Base-by-base conservation (phyloP, 371 early-diverging fungal species). In the Mortierella sp. region DNA sequence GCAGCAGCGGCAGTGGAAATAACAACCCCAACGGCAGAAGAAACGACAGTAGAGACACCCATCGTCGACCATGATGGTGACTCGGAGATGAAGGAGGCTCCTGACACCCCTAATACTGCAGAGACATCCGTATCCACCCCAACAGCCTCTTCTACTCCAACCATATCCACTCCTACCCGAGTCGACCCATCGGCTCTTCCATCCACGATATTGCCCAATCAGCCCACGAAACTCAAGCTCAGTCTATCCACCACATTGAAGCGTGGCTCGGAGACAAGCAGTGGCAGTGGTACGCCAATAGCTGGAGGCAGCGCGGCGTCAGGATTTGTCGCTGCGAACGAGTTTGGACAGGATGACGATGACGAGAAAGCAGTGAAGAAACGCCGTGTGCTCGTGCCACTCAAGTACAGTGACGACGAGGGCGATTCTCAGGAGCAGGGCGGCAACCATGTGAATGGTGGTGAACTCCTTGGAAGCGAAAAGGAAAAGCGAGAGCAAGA, bases 311-410 rank as follows among this genome's bases (percentile, higher is more conserved):
- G 62, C 5, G 50, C 27, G 47, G 63, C 61, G 38, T 57, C 71
- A 12, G 43, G 71, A 26, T 60, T 74, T 46, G 49, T 78, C 28
- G 78, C 84, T 0, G 74, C 83, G 42, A 72, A 65, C 42, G 86
- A 82, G 41, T 81, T 80, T 49, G 86, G 82, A 3, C 82, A 79
- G 16, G 86, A 85, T 50, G 86, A 87, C 14, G 79, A 69, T n/a
- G 89, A 87, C 0, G 89, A 87, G 7, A 87, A 87, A 34, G 86
- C 85, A 41, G 83, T 81, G 26, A 81, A 67, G 58, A 82, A 83
- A 64, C 85, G 85, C 50, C 84, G 87, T n/a, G 83, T 84, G 13
- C 80, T 90, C 10, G 84, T 89, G 21, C 90, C 89, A 3, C 71
- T 89, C 43, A 86, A 87, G 51, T 87, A 86, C 56, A 74, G 83